Base-by-base conservation (phyloP, 495 filamentous ascomycete genomes). In the Xylaria curta region DNA sequence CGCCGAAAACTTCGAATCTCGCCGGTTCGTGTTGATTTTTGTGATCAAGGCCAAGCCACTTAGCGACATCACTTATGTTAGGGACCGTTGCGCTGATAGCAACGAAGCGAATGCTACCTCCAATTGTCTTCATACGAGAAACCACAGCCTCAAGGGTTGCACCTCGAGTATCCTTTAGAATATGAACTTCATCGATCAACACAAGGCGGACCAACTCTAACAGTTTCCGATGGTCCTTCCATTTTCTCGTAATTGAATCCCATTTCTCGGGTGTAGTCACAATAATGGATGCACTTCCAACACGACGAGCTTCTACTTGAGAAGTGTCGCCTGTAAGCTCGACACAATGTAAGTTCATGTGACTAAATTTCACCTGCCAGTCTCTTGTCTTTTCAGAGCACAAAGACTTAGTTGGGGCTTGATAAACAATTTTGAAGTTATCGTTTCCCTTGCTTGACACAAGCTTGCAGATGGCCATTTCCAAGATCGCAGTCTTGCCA, bases 221-320 rank as follows among this genome's bases (percentile, higher is more conserved):
- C 28, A 99, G 83, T 74, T 87, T 93, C 61, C 86, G 85, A 76
- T 98, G 94, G 75, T 98, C 96, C 75, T 93, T 91, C 96, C 96
- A 99, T 80, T 94, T 96, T 40, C 96, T 87, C 1, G 96, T 99
- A 80, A 99, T 92, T 70, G 94, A 97, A 80, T 99, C 96, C 96
- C 96, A 99, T 79, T 99, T 99, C 80, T 99, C 96, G 0, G 96
- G 96, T 0, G 96, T 99, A 0, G 96, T 98, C 62, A 99, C 91
- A 70, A 99, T 97, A 69, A 99, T 94, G 64, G 91, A 92, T 46
- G 95, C 95, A 74, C 83, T 89, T 66, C 94, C 91, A 15, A 97
- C 92, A 70, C 86, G 89, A 56, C 84, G 85, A 70, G 97, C 84
- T 74, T 97, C 91, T 1, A 83, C 81, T 67, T 89, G 84, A 58